Base-by-base conservation (phyloP, 495 filamentous ascomycete species). In the Acidiella bohemica region DNA sequence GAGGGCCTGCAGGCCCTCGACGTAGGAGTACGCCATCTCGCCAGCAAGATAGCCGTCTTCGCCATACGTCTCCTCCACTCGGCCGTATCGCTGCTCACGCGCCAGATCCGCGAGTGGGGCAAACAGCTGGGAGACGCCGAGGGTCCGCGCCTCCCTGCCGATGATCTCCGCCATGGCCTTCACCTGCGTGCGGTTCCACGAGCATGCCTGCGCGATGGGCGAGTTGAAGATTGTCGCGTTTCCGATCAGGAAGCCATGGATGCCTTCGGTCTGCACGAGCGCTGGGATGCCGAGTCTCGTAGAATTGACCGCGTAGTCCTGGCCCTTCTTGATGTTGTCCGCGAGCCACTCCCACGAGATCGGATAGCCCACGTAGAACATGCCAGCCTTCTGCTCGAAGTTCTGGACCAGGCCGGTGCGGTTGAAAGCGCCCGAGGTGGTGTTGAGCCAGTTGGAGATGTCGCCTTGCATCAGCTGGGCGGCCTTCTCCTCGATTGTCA, bases 201-300 rank as follows among this genome's bases (percentile, higher is more conserved):
- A 75, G 53, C 73, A 79, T 13, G 71, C 76, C 48, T 79, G 70
- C 14, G 61, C 76, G 54, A 83, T 82, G 0, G 78, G 76, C 3
- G 74, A 79, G 51, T 81, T 81, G 66, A 79, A 82, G 34, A 83
- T 81, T 0, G 78, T 81, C 10, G 78, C 78, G 59, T 81, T 81
- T 14, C 67, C 71, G 32, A 77, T 66, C 33, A 81, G 54, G 37
- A 81, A 79, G 0, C 78, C 78, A 47, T 82, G 78, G 36, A 82
- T 78, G 39, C 61, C 67, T 58, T 84, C 79, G 1, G 67, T 76
- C 55, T 81, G 78, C 9, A 80, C 76, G 39, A 81, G 61, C 1
- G 77, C 76, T 16, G 79, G 75, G 38, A 81, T 80, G 6, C 76
- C 76, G 3, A 81, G 64, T n/a, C 49, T 51, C 19, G 57, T 48